These are phyloP conservation scores for Mucor racemosus DNA, from an alignment of 371 early-diverging fungal species.

Conservation along the genomic window DNA sequence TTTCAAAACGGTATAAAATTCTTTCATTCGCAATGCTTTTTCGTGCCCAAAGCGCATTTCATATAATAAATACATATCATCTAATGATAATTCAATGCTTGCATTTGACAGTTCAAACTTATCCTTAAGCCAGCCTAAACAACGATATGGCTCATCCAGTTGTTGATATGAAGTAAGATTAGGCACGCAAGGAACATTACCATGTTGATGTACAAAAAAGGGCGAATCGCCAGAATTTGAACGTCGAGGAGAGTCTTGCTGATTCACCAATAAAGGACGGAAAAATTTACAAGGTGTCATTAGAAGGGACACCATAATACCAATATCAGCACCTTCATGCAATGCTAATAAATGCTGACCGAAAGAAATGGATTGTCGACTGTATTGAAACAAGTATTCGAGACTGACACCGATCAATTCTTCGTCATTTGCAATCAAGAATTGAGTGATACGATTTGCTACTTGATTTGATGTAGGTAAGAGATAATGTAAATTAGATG, in stretches of 20 bases:
- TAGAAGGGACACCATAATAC: constrained; percentile 54
- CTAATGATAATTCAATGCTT: constrained; percentile 27
- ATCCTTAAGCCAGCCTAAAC: constrained; percentile 48
- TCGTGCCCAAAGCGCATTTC: constrained; percentile 37
- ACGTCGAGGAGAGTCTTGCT: constrained; percentile 5
- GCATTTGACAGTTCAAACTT: constrained; percentile 33
- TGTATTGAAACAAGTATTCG: constrained; percentile 76
- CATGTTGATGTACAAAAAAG: constrained; percentile 16
- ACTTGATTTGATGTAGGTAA: constrained; percentile 32
- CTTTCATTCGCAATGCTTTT: constrained; percentile 36
- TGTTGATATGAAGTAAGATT: constrained; percentile 32
- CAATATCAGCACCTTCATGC: constrained; percentile 58
- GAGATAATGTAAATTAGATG: constrained; percentile 57
- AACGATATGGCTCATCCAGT: constrained; percentile 44
- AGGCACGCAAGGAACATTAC: constrained; percentile 31
- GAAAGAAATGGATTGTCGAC: constrained; percentile 57
- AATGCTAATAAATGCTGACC: constrained; percentile 49
- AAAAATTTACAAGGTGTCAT: constrained; percentile 45
- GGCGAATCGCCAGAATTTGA: constrained; percentile 11
- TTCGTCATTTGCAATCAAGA: constrained; percentile 72
- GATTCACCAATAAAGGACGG: constrained; percentile 16
- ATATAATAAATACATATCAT: constrained; percentile 40
- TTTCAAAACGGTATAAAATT: constrained; percentile 40
- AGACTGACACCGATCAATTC: constrained; percentile 70
- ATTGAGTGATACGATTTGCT: constrained; percentile 58